These are phyloP conservation scores for Pyrenophora teres DNA, from an alignment of 2,329 filamentous ascomycete species.

Conservation along the genomic window DNA sequence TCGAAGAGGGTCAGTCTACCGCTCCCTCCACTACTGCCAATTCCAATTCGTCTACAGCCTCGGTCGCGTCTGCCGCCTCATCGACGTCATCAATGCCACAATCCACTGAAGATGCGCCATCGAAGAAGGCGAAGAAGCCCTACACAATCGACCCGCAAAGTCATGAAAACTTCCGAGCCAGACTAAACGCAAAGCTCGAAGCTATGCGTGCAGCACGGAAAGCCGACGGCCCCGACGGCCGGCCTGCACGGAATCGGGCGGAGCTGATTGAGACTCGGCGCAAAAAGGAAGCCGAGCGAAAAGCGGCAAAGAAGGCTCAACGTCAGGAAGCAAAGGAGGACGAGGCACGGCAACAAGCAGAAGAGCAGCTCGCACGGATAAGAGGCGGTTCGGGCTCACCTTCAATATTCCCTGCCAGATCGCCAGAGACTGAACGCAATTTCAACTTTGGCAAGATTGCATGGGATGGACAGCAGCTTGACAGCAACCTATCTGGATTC, in stretches of 20 bases:
- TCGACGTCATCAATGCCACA: conserved; percentile 55
- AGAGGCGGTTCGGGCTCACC: conserved; percentile 65
- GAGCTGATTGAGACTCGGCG: conserved; percentile 90
- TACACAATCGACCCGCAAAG: conserved; percentile 50
- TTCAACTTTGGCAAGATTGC: conserved; percentile 92
- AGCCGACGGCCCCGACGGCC: conserved; percentile 81
- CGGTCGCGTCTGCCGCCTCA: conserved; percentile 50
- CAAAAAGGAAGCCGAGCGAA: conserved; percentile 83
- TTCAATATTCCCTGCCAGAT: conserved; percentile 53
- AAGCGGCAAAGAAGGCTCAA: conserved; percentile 85
- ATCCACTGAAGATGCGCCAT: conserved; percentile 21
- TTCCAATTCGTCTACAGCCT: conserved; percentile 48
- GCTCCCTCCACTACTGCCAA: conserved; percentile 39
- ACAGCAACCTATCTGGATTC: conserved; percentile 67
- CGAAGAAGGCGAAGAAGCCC: conserved; percentile 40
- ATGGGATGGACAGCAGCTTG: conserved; percentile 84
- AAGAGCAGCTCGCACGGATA: conserved; percentile 60
- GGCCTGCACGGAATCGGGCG: conserved; percentile 81
- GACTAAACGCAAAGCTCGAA: conserved; percentile 82
- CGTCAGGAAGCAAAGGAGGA: conserved; percentile 78
- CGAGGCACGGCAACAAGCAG: conserved; percentile 67
- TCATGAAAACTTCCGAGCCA: conserved; percentile 76
- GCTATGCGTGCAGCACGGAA: conserved; percentile 84
- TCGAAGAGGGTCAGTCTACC: conserved; percentile 44
- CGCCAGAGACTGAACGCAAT: conserved; percentile 62